Conservation (phyloP, 345 rosid species). For the Salix purpurea region DNA sequence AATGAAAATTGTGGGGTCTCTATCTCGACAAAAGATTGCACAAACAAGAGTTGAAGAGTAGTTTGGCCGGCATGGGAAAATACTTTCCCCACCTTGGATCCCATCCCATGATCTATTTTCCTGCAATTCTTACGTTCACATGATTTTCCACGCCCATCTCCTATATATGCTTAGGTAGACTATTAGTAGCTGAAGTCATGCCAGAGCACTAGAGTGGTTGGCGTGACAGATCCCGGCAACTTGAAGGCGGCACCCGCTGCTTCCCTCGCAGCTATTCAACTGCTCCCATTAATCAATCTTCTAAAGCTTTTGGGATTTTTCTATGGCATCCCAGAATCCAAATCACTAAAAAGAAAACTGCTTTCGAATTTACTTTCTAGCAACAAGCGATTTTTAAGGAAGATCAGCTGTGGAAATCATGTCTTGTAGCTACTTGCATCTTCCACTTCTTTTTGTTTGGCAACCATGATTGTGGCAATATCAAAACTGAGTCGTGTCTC, state of each 20-base stretch:
- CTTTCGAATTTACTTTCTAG: neutral
- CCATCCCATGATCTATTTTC: neutral
- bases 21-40: neutral
- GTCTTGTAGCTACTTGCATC: neutral
- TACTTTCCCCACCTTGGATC: neutral
- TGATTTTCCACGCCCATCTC: neutral
- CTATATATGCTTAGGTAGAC: neutral
- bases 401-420: neutral
- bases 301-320: neutral
- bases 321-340: neutral
- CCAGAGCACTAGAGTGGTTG: conserved; percentile 15
- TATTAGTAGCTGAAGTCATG: conserved; percentile 24
- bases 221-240: neutral
- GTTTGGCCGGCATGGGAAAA: neutral
- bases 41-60: neutral
- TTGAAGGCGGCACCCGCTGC: neutral
- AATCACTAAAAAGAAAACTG: neutral
- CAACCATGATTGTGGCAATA: neutral
- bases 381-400: neutral
- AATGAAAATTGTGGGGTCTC: neutral
- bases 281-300: neutral
- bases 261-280: conserved; percentile 22
- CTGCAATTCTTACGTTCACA: neutral
- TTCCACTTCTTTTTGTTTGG: neutral
- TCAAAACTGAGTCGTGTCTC: neutral